Percentiles rank a stretch among this genome's conserved stretches.
These are phyloP conservation scores for Zygosaccharomyces lentus DNA, from an alignment of 805 yeast species.

Conservation along the genomic window DNA sequence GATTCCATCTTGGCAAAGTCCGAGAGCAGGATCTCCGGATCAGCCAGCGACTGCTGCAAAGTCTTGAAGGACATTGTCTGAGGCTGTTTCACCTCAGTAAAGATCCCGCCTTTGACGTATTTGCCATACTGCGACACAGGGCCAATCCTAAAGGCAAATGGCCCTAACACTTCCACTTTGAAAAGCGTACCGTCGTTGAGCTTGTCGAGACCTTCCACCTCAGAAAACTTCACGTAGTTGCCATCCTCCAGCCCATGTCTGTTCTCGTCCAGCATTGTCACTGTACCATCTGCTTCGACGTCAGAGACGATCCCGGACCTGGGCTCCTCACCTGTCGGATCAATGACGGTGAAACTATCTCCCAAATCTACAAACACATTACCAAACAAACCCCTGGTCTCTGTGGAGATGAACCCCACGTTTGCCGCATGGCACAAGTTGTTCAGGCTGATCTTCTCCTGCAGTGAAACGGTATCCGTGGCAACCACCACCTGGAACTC, in stretches of 20 bases:
- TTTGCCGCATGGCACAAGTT: conserved; percentile 65
- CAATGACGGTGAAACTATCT: conserved; percentile 68
- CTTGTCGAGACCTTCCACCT: conserved; percentile 72
- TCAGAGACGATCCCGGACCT: conserved; percentile 81
- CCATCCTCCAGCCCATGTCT: conserved; percentile 96
- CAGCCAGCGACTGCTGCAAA: conserved; percentile 56
- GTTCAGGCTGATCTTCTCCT: conserved; percentile 72
- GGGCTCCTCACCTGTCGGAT: conserved; percentile 92
- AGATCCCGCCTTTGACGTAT: conserved; percentile 80
- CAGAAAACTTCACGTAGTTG: conserved; percentile 78
- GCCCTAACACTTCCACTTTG: conserved; percentile 84
- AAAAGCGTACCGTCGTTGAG: conserved; percentile 70
- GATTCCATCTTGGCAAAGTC: conserved; percentile 95
- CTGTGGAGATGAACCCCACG: conserved; percentile 78
- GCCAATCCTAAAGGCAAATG: conserved; percentile 82
- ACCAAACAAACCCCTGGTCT: conserved; percentile 84
- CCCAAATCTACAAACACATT: conserved; percentile 89
- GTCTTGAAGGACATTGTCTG: conserved; percentile 55
- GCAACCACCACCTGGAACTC: conserved; percentile 76
- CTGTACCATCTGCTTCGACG: conserved; percentile 82
- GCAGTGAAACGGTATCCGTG: conserved; percentile 64
- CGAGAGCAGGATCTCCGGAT: conserved; percentile 75
- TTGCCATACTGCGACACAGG: conserved; percentile 52
- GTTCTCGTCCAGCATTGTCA: conserved; percentile 86
- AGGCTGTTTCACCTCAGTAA: conserved; percentile 90